These are phyloP conservation scores for Xylaria sp. DNA, from an alignment of 2,329 filamentous ascomycete species.

Conservation along the genomic window DNA sequence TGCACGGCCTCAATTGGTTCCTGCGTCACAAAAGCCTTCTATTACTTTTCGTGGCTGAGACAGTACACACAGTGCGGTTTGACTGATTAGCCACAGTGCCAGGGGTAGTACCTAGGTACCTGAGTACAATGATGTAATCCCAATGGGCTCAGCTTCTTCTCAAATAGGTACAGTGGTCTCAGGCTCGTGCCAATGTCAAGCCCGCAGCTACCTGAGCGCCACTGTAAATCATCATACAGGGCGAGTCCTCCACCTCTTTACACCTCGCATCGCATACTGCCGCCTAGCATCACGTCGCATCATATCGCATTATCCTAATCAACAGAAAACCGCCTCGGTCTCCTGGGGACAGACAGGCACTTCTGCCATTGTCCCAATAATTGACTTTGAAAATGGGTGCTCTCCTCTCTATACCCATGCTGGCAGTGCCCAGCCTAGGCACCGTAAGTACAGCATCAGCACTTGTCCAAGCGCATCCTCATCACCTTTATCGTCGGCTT, in stretches of 20 bases:
- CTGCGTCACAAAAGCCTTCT: background rate
- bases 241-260: constrained; percentile 3
- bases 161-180: background rate
- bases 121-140: constrained; percentile 7
- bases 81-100: background rate
- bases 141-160: background rate
- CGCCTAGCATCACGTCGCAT: constrained; percentile 7
- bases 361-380: constrained; percentile 22
- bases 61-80: background rate
- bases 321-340: background rate
- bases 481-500: background rate
- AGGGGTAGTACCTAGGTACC: background rate
- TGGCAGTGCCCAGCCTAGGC: constrained; percentile 86
- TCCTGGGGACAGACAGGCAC: constrained; percentile 7
- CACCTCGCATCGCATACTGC: constrained; percentile 1
- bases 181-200: constrained; percentile 17
- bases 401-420: constrained; percentile 85
- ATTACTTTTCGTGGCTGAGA: background rate
- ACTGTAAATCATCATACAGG: background rate
- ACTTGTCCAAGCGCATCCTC: constrained; percentile 15
- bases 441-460: constrained; percentile 70
- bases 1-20: background rate
- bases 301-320: constrained; percentile 15
- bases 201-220: constrained; percentile 7
- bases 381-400: constrained; percentile 77